Evolutionary conservation across 1,139 yeast genomes (phyloP).

Genomic region (Nakaseomyces delphensis): DNA sequence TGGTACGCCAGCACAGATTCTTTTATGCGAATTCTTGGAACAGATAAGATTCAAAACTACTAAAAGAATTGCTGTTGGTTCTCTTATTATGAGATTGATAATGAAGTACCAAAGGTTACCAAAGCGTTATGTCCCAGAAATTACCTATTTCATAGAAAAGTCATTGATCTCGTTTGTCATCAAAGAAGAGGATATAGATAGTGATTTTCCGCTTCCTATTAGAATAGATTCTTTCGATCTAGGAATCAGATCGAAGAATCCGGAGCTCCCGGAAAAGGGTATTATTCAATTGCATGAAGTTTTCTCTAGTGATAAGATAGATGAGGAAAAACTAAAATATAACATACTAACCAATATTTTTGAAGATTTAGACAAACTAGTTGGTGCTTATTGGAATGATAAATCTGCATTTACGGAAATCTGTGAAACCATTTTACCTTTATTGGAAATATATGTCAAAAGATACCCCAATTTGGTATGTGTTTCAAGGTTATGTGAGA

Average conservation of each 20-base stretch:
- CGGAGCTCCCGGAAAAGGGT: conserved; percentile 5
- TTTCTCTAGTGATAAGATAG: conserved; percentile 16
- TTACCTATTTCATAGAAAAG: conserved; percentile 50
- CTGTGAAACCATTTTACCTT: conserved; percentile 49
- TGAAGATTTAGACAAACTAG: conserved; percentile 24
- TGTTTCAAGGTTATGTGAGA: conserved; percentile 32
- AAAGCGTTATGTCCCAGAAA: conserved; percentile 77
- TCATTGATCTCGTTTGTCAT: conserved; percentile 42
- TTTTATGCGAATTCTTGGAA: conserved; percentile 64
- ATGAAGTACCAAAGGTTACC: conserved; percentile 70
- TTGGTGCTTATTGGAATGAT: conserved; percentile 5
- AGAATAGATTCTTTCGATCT: conserved; percentile 22
- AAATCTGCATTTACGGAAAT: conserved; percentile 29
- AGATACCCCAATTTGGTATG: conserved; percentile 22
- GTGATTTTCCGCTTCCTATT: conserved; percentile 11
- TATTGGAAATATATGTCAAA: conserved; percentile 18
- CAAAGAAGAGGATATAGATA: conserved; percentile 11
- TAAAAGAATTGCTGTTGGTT: conserved; percentile 40
- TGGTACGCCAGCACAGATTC: conserved; percentile 71
- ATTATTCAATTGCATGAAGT: conserved; percentile 20
- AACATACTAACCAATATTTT: conserved; percentile 29
- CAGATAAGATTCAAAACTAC: conserved; percentile 37
- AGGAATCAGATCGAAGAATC: conserved; percentile 12
- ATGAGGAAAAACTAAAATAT: conserved; percentile 26
- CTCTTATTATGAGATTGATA: conserved; percentile 56